A percentile compares a stretch with the other conserved stretches of the same genome.
Evolutionary conservation across 1,284 basidiomycete species (phyloP).

Genomic region (Volvariella surrecta): DNA sequence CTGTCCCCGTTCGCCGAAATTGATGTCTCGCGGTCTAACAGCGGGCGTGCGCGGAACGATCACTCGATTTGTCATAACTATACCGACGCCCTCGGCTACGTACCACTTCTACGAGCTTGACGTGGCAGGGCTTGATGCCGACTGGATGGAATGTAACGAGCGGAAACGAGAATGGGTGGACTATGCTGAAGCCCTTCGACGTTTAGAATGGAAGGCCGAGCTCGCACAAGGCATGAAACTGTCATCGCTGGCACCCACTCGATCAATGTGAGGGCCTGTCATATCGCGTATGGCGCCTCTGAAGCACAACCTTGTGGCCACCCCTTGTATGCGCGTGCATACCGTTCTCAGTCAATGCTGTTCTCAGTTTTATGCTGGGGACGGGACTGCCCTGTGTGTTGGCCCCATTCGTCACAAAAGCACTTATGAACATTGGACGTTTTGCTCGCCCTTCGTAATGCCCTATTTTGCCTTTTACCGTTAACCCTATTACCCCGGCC

Average conservation of each 20-base stretch:
- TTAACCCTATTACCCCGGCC: too few species aligned
- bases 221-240: slow-evolving; percentile 63
- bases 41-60: slow-evolving; percentile 76
- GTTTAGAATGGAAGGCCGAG: slow-evolving; percentile 74
- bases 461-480: too few species aligned
- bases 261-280: slow-evolving; percentile 10
- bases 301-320: too few species aligned
- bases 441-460: too few species aligned
- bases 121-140: slow-evolving; percentile 59
- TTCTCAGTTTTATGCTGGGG: too few species aligned
- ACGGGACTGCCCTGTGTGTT: too few species aligned
- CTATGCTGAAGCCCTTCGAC: slow-evolving; percentile 63
- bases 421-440: too few species aligned
- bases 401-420: too few species aligned
- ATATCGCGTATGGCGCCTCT: too few species aligned
- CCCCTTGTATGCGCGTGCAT: too few species aligned
- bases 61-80: slow-evolving; percentile 70
- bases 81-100: slow-evolving; percentile 64
- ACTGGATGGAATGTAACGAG: slow-evolving; percentile 73
- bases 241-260: slow-evolving; percentile 52
- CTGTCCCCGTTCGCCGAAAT: too few species aligned
- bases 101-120: slow-evolving; percentile 86
- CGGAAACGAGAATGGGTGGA: slow-evolving; percentile 78
- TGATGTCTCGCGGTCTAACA: slow-evolving; percentile 28
- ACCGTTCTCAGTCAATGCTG: too few species aligned